Evolutionary conservation across 2,329 filamentous ascomycete genomes (phyloP), one percentile per base, ranked within the genome.

Genomic region (Neocatenulostroma microsporum): DNA sequence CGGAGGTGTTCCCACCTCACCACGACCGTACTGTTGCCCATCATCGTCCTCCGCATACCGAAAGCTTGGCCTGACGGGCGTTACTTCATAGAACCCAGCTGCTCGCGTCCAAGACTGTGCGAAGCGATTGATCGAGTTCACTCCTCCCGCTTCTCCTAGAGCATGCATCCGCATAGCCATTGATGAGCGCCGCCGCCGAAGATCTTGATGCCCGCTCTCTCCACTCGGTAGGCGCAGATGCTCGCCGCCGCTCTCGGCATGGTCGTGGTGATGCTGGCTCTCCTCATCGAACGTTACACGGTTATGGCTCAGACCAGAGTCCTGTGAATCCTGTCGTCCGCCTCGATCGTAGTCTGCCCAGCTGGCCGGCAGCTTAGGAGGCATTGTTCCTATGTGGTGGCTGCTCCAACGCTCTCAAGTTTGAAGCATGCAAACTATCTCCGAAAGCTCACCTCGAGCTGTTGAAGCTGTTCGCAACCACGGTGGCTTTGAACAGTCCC

Each of bases 91-190:
- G 61, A 96, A 96, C 39, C 74, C 81, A 18, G 87, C 86, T 24
- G 89, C 89, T 58, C 89, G 80, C 62, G 89, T 85, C 83, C 87
- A 94, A 51, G 85, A 94, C 42, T 83, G 77, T 29, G 88, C 84
- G 58, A 96, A 96, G 54, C n/a, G n/a, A n/a, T n/a, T n/a, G n/a
- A n/a, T 83, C 61, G 84, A 93, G 68, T 96, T 96, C 43, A 88
- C 82, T 34, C 89, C 89, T 46, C 89, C 91, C 31, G 84, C 80
- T 42, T 94, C 80, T 48, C 84, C 52, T 14, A 68, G 44, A 5
- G 68, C 62, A 31, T 64, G 61, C 37, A 75, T 57, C 33, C 72
- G 69, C 54, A 72, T 62, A 7, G 64, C 63, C 49, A 70, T 62
- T 6, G 67, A 70, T 17, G 68, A 71, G 53, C 64, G 54, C 36